These are phyloP conservation scores for Eucalyptus pauciflora DNA, from an alignment of 345 rosid genomes.

Conservation along the genomic window DNA sequence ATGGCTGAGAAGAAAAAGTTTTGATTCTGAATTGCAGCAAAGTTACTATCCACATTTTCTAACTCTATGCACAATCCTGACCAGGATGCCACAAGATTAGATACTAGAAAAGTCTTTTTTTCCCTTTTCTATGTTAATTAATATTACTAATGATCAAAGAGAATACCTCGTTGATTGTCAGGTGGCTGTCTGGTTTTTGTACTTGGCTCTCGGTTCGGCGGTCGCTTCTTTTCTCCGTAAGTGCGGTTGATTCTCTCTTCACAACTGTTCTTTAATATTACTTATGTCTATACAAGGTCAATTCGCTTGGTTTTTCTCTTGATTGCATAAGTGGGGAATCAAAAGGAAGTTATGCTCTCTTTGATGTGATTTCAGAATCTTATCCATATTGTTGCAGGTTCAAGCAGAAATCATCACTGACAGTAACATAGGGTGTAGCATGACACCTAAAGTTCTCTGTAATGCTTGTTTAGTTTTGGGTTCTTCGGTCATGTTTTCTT, in stretches of 20 bases:
- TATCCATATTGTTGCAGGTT: not conserved
- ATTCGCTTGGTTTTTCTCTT: not conserved
- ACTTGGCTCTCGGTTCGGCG: conserved; percentile 45
- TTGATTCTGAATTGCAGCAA: not conserved
- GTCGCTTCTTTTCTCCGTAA: conserved; percentile 61
- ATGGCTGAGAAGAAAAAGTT: not conserved
- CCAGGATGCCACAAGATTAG: not conserved
- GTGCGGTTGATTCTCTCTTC: not conserved
- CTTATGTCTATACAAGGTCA: not conserved
- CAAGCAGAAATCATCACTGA: not conserved
- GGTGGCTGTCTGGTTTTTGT: conserved; percentile 44
- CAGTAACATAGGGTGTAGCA: not conserved
- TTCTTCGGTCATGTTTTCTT: not conserved
- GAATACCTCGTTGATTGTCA: not conserved
- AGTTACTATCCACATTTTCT: not conserved
- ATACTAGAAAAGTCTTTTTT: not conserved
- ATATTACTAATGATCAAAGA: not conserved
- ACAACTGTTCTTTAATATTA: not conserved
- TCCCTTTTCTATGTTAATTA: not conserved
- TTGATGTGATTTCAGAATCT: not conserved
- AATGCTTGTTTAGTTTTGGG: not conserved
- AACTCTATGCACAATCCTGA: not conserved
- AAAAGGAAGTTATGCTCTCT: not conserved
- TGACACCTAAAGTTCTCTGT: not conserved
- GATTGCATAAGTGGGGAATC: not conserved